Percentiles rank a stretch among this genome's conserved stretches.
phyloP scores from a whole-genome alignment of 2,329 filamentous ascomycete species.

The Colletotrichum kahawae region DNA sequence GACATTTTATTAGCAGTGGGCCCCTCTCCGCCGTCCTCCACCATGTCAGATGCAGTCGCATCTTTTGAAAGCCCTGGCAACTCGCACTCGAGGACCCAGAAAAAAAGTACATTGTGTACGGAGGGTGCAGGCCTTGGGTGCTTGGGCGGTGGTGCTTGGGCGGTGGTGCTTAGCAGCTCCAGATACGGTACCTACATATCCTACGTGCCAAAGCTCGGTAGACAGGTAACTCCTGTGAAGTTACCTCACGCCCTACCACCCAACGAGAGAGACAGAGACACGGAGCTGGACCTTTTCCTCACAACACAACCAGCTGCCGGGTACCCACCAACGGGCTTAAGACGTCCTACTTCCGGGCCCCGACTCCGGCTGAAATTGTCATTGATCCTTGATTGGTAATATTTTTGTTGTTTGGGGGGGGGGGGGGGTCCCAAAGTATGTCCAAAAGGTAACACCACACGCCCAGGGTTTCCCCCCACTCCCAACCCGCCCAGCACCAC shows the following conservation, averaged over 20 bases:
- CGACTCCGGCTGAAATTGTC: neutral
- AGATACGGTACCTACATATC: conserved; percentile 15
- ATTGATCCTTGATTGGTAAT: conserved; percentile 18
- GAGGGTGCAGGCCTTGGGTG: neutral
- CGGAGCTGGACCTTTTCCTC: neutral
- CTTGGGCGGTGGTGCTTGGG: neutral
- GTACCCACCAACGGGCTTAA: conserved; percentile 13
- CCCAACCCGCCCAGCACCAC: too few species aligned
- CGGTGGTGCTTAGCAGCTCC: neutral
- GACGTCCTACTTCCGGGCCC: conserved; percentile 9
- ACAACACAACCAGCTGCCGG: neutral
- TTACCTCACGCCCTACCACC: neutral
- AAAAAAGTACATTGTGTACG: neutral
- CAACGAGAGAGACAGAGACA: neutral
- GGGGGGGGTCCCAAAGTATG: conserved; percentile 3
- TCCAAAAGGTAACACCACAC: too few species aligned
- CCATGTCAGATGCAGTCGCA: neutral
- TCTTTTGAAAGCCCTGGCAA: neutral
- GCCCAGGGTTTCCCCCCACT: too few species aligned
- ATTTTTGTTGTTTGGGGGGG: neutral
- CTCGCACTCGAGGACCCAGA: neutral
- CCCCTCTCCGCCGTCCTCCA: neutral
- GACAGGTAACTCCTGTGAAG: neutral
- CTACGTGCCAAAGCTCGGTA: neutral
- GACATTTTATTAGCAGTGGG: conserved; percentile 7